Evolutionary conservation across 352 stramenopile genomes (phyloP).

Genomic region (Thraustochytrium sp.): DNA sequence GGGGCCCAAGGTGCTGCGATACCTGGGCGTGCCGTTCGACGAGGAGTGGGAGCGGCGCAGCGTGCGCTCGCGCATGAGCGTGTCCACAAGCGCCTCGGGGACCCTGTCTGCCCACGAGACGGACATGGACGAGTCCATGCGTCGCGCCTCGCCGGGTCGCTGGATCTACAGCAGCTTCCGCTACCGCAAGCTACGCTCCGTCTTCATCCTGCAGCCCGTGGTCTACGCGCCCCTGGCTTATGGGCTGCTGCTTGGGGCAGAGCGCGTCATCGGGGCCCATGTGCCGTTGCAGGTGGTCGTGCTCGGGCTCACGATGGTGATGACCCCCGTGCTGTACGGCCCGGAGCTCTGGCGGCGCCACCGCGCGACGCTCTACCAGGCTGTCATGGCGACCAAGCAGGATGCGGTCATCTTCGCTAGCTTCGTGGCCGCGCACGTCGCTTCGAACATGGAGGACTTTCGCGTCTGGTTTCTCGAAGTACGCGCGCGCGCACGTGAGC

Average conservation of each 20-base stretch:
- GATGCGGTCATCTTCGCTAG: background rate
- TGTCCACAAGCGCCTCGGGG: background rate
- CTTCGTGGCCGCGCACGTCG: background rate
- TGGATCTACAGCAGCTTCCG: slow-evolving; percentile 37
- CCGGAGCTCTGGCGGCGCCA: slow-evolving; percentile 21
- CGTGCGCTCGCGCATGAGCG: background rate
- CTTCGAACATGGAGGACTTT: background rate
- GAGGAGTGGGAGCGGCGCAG: background rate
- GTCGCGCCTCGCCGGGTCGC: background rate
- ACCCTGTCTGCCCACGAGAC: background rate
- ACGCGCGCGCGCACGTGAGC: background rate
- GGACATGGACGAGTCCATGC: background rate
- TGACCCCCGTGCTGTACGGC: slow-evolving; percentile 25
- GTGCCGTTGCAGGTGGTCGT: background rate
- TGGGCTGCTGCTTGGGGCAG: background rate
- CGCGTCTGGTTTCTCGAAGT: background rate
- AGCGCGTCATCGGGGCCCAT: background rate
- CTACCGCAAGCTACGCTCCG: slow-evolving; percentile 6
- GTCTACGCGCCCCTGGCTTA: slow-evolving; percentile 3
- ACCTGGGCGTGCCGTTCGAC: background rate
- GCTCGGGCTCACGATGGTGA: background rate
- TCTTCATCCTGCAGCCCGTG: background rate
- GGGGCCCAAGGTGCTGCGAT: background rate
- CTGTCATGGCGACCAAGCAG: background rate
- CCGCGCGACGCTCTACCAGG: background rate